Percentiles rank a stretch among this genome's conserved stretches.
These are phyloP conservation scores for Dendrobium catenatum DNA, from an alignment of 106 monocot genomes.

Conservation along the genomic window DNA sequence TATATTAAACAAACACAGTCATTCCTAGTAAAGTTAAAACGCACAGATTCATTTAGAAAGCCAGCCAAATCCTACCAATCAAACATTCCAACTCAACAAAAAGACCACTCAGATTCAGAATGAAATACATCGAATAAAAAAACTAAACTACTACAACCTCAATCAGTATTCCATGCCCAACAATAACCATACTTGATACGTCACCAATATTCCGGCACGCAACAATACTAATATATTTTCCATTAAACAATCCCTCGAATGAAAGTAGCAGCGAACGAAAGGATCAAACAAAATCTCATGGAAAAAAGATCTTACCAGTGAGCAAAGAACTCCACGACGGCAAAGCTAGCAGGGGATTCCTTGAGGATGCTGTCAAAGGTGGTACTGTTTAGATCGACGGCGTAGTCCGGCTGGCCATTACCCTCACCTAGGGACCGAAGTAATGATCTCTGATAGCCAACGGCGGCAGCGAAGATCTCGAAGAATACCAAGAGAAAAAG, in stretches of 20 bases:
- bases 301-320: constrained; percentile 48
- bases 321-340: constrained; percentile 94
- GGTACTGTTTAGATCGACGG: constrained; percentile 66
- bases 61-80: background rate
- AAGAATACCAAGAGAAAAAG: constrained; percentile 10
- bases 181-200: background rate
- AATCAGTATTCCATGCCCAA: background rate
- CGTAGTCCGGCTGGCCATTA: constrained; percentile 28
- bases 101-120: background rate
- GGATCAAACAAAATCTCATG: background rate
- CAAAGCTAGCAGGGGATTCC: constrained; percentile 47
- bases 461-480: background rate
- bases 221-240: background rate
- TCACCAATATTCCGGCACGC: too few relatives aligned
- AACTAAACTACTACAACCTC: background rate
- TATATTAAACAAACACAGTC: background rate
- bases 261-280: background rate
- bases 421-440: constrained; percentile 27
- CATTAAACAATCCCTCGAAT: background rate
- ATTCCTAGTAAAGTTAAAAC: background rate
- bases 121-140: background rate
- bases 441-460: constrained; percentile 12
- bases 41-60: background rate
- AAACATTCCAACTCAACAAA: background rate
- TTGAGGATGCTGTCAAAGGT: constrained; percentile 50